Conservation (phyloP, 352 stramenopile genomes). For the Phytophthora constricta region DNA sequence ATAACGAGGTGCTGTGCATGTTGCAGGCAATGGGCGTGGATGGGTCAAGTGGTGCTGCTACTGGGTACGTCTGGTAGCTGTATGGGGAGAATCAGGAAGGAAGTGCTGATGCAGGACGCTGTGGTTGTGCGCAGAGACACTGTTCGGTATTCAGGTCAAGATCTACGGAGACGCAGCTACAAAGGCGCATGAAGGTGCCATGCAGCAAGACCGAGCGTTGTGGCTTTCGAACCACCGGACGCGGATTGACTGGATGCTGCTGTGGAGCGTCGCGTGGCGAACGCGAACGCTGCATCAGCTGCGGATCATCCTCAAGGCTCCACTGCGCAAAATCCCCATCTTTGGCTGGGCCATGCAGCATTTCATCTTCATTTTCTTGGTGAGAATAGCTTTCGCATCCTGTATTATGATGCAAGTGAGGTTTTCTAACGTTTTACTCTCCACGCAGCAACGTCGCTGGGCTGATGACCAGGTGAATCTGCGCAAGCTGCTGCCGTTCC, state of each 20-base stretch:
- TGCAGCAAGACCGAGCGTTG: constrained; percentile 63
- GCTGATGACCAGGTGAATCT: constrained; percentile 65
- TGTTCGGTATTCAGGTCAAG: constrained; percentile 65
- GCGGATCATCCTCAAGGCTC: constrained; percentile 82
- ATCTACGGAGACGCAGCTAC: constrained; percentile 67
- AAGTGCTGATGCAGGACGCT: constrained; percentile 33
- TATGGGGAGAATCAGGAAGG: no score
- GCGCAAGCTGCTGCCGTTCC: constrained; percentile 59
- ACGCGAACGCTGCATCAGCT: constrained; percentile 59
- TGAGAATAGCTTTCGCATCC: constrained; percentile 13
- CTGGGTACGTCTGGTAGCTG: constrained; percentile 43
- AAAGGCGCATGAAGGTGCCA: constrained; percentile 53
- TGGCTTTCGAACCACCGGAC: constrained; percentile 86
- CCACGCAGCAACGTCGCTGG: constrained; percentile 61
- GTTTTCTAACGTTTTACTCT: neutral
- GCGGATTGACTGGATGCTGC: constrained; percentile 87
- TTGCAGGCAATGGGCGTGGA: constrained; percentile 80
- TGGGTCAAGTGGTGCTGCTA: constrained; percentile 71
- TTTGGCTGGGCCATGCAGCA: constrained; percentile 90
- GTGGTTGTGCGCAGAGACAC: constrained; percentile 42
- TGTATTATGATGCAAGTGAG: neutral
- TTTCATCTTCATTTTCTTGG: constrained; percentile 87
- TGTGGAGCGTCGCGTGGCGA: constrained; percentile 75
- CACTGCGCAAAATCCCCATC: constrained; percentile 71
- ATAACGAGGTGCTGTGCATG: neutral